These are phyloP conservation scores for Aegilops bicornis DNA, from an alignment of 176 grass and related monocot genomes.

Conservation along the genomic window DNA sequence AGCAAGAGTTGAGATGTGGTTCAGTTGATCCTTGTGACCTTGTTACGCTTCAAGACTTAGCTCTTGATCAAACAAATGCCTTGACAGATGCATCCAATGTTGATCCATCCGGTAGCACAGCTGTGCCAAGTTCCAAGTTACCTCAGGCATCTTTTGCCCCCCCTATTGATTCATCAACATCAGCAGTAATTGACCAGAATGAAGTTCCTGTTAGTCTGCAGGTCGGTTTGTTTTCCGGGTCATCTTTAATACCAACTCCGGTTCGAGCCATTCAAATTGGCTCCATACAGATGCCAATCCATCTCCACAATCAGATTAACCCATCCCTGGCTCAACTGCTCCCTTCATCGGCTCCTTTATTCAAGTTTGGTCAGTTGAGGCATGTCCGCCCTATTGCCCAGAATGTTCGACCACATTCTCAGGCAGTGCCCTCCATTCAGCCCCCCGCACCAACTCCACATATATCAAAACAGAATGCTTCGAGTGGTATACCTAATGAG, in stretches of 20 bases:
- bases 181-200: conserved; percentile 40
- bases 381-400: conserved; percentile 62
- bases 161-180: conserved; percentile 46
- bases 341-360: conserved; percentile 65
- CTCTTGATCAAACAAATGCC: conserved; percentile 54
- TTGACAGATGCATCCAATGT: conserved; percentile 30
- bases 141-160: conserved; percentile 40
- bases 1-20: conserved; percentile 41
- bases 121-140: conserved; percentile 52
- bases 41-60: conserved; percentile 49
- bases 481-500: conserved; percentile 42
- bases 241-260: conserved; percentile 88
- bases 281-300: conserved; percentile 98
- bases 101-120: conserved; percentile 36
- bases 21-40: conserved; percentile 36
- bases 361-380: conserved; percentile 92
- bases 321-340: conserved; percentile 58
- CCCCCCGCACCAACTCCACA: conserved; percentile 40
- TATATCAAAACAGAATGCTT: conserved; percentile 55
- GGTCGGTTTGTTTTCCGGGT: conserved; percentile 93
- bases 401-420: conserved; percentile 45
- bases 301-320: conserved; percentile 72
- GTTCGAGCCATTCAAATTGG: conserved; percentile 97
- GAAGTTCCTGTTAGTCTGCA: conserved; percentile 73
- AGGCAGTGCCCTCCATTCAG: conserved; percentile 33